Evolutionary conservation across 2,329 filamentous ascomycete species (phyloP), one percentile per base, ranked within the genome.

Genomic region (Byssochlamys sp.): DNA sequence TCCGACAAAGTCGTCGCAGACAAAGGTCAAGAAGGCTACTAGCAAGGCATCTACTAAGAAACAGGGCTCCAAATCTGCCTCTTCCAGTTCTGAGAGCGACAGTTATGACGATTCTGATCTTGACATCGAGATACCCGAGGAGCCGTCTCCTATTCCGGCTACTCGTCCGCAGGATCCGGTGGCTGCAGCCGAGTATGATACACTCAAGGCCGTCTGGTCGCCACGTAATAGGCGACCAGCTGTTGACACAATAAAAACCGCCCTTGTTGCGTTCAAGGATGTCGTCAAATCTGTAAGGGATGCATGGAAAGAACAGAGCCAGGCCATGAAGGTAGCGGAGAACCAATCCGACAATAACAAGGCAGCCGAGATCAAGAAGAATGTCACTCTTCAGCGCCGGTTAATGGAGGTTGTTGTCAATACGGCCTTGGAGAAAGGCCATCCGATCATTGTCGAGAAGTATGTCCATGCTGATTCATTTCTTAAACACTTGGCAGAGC

Each of bases 141-240:
- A 84, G 59, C 71, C 75, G 14, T 82, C 80, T 14, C 84, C 84
- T 25, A 69, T 85, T 6, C 80, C 83, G 10, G 63, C 73, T 24
- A 71, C 72, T 57, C 76, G 82, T 27, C 80, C 83, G 9, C 75
- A 73, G 39, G 79, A 81, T 52, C 76, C 79, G 4, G 73, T 80
- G 59, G 79, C 74, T 63, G 81, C 77, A 50, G 77, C 78, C 12
- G 75, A 78, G 56, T 86, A 85, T 68, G 82, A 85, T 65, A 77
- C 81, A 9, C 79, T 85, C 57, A 82, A 82, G 67, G 81, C 82
- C 29, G 78, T 84, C 10, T 86, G 84, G 83, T 79, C 76, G 53
- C 78, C 80, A 52, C 78, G 78, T 59, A 81, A 79, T 60, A 78
- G 77, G 59, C 69, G 73, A 31, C 73, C 79, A 24, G 72, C 74